Base-by-base conservation (phyloP, 257 asterid genomes). In the Lithospermum erythrorhizon region DNA sequence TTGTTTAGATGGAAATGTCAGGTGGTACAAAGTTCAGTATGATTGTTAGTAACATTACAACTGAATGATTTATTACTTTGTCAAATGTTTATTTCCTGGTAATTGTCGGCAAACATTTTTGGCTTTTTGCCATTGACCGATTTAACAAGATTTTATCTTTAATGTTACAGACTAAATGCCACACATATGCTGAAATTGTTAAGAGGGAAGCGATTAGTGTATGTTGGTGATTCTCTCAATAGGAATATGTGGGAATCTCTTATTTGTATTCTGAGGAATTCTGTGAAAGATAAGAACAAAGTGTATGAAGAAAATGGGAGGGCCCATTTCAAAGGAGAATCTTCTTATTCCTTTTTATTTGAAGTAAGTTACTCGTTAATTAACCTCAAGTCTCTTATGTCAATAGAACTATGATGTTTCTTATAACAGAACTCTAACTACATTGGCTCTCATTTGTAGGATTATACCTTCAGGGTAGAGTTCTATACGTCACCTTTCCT, bases 221-320 rank as follows among this genome's bases (percentile, higher is more conserved):
- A 81, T 30, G 89, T 86, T 19, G 95, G 95, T 4, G 93, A 86
- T 76, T 86, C 93, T 24, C 70, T 86, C 3, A 86, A 86, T 68
- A 73, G 93, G 66, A 86, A 86, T 53, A 83, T 83, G 95, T 86
- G 95, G 95, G 95, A 86, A 66, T 86, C 95, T 64, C 87, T 86
- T 30, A 67, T 86, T 51, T 86, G 95, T 73, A 80, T 82, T 58
- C 76, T 86, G n/a, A 83, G 32, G 62, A 86, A 78, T 73, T 76
- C 83, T 18, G 81, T 76, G 1, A 78, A 78, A 66, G 76, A 86
- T 73, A 64, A 76, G 61, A 76, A 37, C 25, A 86, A 80, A 61
- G 94, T 86, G 35, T 86, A 76, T 29, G 95, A 83, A 73, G 82
- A 65, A 68, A 72, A 63, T 19, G 91, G 95, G 49, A 78, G 82